Evolutionary conservation across 208 protist genomes (phyloP).

Genomic region (Acanthamoeba lenticulata): DNA sequence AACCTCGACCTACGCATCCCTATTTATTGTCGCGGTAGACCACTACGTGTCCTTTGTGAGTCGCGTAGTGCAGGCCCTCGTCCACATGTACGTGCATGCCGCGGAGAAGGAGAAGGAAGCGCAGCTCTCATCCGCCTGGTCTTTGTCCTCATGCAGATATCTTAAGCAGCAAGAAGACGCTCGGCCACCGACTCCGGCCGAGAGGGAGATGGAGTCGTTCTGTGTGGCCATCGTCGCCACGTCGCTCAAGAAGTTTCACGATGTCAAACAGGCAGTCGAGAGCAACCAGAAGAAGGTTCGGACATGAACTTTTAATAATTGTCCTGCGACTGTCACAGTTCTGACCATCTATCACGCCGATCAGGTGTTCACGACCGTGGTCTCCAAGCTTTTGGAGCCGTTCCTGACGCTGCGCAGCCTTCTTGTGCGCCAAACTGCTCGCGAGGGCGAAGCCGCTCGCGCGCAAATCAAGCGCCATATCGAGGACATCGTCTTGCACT

Average conservation of each 20-base stretch:
- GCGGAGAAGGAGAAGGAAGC: no score
- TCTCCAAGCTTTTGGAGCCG: conserved; percentile 25
- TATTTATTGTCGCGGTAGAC: not conserved
- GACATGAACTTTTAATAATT: not conserved
- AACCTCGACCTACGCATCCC: not conserved
- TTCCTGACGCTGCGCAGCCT: not conserved
- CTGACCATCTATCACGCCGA: not conserved
- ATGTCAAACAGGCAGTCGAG: not conserved
- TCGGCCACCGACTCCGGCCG: not conserved
- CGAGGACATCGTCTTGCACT: conserved; percentile 47
- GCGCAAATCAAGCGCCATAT: conserved; percentile 18
- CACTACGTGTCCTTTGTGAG: conserved; percentile 15
- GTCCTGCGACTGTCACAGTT: no score
- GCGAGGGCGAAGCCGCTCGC: not conserved
- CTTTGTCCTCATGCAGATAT: not conserved
- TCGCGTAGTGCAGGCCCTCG: not conserved
- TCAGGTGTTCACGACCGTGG: conserved; percentile 13
- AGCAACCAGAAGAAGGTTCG: conserved; percentile 36
- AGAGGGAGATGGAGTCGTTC: not conserved
- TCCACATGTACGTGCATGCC: conserved; percentile 1
- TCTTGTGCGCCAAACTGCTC: not conserved
- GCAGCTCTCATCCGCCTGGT: no score
- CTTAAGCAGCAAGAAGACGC: not conserved
- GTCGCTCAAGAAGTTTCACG: not conserved
- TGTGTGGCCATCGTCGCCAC: not conserved